These are phyloP conservation scores for Daldinia childiae DNA, from an alignment of 495 filamentous ascomycete species.

Conservation along the genomic window DNA sequence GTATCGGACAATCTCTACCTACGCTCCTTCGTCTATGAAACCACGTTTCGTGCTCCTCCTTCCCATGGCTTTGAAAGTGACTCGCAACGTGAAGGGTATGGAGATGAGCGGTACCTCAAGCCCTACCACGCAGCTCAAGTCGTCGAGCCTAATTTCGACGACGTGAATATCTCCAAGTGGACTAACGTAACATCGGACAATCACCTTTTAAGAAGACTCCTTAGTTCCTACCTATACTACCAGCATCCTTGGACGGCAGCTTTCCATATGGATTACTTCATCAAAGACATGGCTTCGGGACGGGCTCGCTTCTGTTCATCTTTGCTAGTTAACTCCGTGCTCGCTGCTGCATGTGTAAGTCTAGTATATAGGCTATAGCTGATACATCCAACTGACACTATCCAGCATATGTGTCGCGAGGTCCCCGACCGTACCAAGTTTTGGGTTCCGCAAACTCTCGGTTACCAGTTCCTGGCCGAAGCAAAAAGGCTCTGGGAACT, in stretches of 20 bases:
- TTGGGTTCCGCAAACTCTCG: slow-evolving; percentile 51
- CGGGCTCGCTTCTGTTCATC: slow-evolving; percentile 49
- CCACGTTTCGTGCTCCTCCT: slow-evolving; percentile 22
- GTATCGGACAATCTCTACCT: slow-evolving; percentile 50
- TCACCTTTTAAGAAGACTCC: slow-evolving; percentile 45
- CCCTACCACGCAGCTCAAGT: slow-evolving; percentile 49
- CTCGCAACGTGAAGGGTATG: slow-evolving; percentile 15
- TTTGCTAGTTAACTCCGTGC: slow-evolving; percentile 51
- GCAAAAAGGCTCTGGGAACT: slow-evolving; percentile 52
- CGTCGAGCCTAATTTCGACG: slow-evolving; percentile 45
- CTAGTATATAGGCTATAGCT: background rate
- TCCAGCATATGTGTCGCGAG: slow-evolving; percentile 46
- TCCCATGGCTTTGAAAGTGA: slow-evolving; percentile 15
- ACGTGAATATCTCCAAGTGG: slow-evolving; percentile 49
- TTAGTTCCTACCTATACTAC: slow-evolving; percentile 51
- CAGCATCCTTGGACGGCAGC: slow-evolving; percentile 50
- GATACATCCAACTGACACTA: background rate
- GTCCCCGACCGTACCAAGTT: slow-evolving; percentile 46
- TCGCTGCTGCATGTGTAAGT: slow-evolving; percentile 53
- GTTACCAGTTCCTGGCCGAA: slow-evolving; percentile 54
- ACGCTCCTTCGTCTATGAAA: slow-evolving; percentile 50
- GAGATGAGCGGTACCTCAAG: slow-evolving; percentile 47
- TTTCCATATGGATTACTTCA: slow-evolving; percentile 52
- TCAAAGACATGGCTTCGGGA: slow-evolving; percentile 49
- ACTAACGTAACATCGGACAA: slow-evolving; percentile 50